phyloP scores from a whole-genome alignment of 2,329 filamentous ascomycete species.

The Grosmannia huntii region DNA sequence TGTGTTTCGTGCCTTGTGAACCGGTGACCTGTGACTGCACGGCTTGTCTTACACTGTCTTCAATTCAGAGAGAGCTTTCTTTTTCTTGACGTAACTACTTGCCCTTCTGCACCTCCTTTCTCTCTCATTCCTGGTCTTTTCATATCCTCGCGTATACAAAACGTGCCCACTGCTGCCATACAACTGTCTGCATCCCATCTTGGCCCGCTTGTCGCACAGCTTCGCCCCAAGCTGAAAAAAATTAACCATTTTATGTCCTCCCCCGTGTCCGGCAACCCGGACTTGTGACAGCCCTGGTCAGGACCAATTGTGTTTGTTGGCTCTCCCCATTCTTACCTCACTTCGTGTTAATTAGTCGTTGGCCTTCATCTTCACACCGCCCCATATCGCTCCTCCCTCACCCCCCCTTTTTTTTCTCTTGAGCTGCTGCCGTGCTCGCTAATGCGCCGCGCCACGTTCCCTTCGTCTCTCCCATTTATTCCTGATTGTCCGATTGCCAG shows the following conservation, averaged over 20 bases:
- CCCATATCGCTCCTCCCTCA: background rate
- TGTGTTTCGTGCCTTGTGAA: background rate
- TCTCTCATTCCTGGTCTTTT: background rate
- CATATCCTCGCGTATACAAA: background rate
- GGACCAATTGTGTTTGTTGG: background rate
- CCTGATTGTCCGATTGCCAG: background rate
- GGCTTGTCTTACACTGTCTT: background rate
- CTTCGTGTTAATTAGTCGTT: background rate
- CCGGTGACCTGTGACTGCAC: background rate
- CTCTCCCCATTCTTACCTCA: background rate
- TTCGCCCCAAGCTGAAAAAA: background rate
- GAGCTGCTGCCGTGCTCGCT: background rate
- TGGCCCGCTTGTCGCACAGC: background rate
- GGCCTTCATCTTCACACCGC: conserved; percentile 6
- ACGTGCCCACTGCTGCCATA: background rate
- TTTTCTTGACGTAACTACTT: background rate
- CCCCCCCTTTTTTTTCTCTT: background rate
- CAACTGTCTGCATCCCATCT: background rate
- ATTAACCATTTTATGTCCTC: background rate
- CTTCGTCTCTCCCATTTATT: background rate
- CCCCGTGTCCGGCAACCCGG: background rate
- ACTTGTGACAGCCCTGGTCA: background rate
- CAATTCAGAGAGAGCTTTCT: background rate
- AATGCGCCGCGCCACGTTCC: background rate
- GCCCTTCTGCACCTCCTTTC: background rate